Conservation (phyloP, 1,139 yeast genomes). For the Hansenula anomala region DNA sequence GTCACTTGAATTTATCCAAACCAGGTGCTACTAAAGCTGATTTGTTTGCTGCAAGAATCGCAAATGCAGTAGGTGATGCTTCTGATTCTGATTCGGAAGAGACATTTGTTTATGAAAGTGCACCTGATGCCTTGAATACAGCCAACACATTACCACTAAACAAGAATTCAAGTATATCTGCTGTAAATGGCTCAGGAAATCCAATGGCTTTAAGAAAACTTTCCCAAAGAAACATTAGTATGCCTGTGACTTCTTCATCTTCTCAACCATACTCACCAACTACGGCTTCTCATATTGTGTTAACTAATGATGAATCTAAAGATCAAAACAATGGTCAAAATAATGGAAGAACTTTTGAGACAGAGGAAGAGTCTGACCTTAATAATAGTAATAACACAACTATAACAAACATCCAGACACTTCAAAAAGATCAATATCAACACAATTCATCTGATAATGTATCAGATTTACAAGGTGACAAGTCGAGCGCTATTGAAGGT, state of each 20-base stretch:
- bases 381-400: conserved; percentile 1
- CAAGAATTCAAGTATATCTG: conserved; percentile 6
- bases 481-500: neutral
- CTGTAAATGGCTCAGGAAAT: conserved; percentile 12
- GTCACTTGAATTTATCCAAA: conserved; percentile 14
- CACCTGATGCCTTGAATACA: conserved; percentile 35
- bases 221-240: conserved; percentile 20
- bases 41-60: conserved; percentile 88
- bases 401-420: neutral
- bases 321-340: conserved; percentile 2
- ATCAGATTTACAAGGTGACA: neutral
- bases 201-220: conserved; percentile 19
- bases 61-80: conserved; percentile 89
- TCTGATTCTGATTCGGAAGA: conserved; percentile 88
- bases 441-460: neutral
- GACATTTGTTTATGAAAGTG: conserved; percentile 81
- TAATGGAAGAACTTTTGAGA: conserved; percentile 5
- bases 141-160: conserved; percentile 19
- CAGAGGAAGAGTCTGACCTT: conserved; percentile 10
- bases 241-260: conserved; percentile 19
- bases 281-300: conserved; percentile 5
- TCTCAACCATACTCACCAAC: conserved; percentile 11
- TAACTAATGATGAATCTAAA: conserved; percentile 9
- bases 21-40: conserved; percentile 63
- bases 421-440: neutral